Base-by-base conservation (phyloP, 2,329 filamentous ascomycete genomes). In the Trichophyton simii region DNA sequence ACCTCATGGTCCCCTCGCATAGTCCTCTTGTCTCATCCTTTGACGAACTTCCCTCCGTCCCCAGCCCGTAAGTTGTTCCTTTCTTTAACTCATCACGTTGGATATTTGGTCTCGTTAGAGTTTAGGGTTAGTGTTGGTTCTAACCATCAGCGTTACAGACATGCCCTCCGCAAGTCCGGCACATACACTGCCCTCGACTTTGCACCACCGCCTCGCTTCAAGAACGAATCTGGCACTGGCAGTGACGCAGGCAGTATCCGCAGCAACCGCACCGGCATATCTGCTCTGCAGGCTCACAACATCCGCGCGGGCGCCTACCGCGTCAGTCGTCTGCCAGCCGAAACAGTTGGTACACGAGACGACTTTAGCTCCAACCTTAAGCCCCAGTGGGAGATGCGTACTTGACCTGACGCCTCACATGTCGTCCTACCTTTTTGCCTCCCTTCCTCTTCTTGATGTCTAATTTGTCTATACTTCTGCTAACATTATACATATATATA, bases 301-400 rank as follows among this genome's bases (percentile, higher is more conserved):
- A 85, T 96, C 68, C 88, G 91, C 66, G 82, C 78, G 62, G 91
- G 91, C 66, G 91, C 90, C 54, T 92, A 95, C 69, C 88, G 91
- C 65, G 84, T 96, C 66, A 94, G 89, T 71, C 85, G 88, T 58
- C 82, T 96, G 63, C 91, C 91, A 0, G 86, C 84, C 62, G 89
- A 91, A 67, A 83, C 86, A 50, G 89, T 95, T 62, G 91, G 91
- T 66, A 91, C 89, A 2, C 81, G 80, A 68, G 83, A 87, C 38
- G 83, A 89, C 61, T 74, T 92, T 72, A 75, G 77, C 62, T 75
- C 73, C n/a, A 77, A 84, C 65, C 73, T 87, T 70, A 76, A 76
- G 67, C 84, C 84, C 41, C 76, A 75, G 62, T 81, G 82, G 80
- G 77, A 81, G 69, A 75, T 84, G 73, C 60, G 58, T n/a, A 11